Evolutionary conservation across 2,329 filamentous ascomycete genomes (phyloP), one percentile per base, ranked within the genome.

Genomic region (Pseudonectria foliicola): DNA sequence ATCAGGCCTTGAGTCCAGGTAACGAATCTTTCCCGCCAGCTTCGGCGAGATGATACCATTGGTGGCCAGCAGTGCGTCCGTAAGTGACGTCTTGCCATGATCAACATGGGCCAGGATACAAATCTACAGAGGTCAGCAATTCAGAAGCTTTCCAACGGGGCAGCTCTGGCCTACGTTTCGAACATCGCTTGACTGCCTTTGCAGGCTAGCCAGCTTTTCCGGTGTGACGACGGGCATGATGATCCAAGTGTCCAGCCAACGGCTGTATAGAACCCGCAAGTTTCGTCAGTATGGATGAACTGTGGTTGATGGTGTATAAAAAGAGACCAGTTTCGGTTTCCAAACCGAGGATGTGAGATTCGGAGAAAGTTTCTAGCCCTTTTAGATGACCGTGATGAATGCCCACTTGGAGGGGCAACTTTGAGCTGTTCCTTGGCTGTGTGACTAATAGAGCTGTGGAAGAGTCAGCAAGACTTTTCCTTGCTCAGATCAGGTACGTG

Each of bases 41-140:
- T 96, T 96, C 37, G 90, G 86, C 21, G 92, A 96, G 56, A 98
- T 98, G 67, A 98, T 96, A 67, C 92, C 92, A 75, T 98, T 98
- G 46, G 92, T 96, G 62, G 92, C 90, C 54, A 98, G 85, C 34
- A 98, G 77, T 42, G 88, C 88, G 62, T 98, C 92, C 38, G 89
- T 94, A 49, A 98, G 77, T 24, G 92, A 96, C 3, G 92, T 98
- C 64, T 98, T 98, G 54, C 92, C 92, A 73, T 98, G 92, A 61
- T 98, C 92, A 53, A 96, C 90, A 59, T 96, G 90, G 30, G 90
- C 90, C 48, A 96, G 67, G 52, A 96, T 95, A 61, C 90, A 95
- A 48, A 95, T 95, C 85, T 88, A 27, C 3, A 12, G 14, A 14
- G 4, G 29, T 52, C 27, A 52, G 40, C 24, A 16, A 10, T 10